Base-by-base conservation (phyloP, 163 green algal species). In the Chlorella variabilis region DNA sequence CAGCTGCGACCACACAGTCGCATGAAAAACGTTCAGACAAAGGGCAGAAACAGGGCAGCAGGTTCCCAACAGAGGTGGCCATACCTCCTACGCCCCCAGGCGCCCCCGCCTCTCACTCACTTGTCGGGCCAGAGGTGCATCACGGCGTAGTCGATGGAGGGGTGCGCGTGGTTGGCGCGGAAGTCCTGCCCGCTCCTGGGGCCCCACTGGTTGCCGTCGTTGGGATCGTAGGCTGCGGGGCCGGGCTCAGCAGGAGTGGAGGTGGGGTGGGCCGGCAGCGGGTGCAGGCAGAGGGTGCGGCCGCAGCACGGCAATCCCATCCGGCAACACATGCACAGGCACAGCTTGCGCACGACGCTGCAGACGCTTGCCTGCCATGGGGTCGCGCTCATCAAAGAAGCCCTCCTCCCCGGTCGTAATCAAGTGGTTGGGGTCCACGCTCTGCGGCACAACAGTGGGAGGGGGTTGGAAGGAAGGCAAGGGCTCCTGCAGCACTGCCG, bases 51-150 rank as follows among this genome's bases (percentile, higher is more conserved):
- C n/a, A n/a, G n/a, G n/a, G n/a, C n/a, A n/a, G n/a, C n/a, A n/a
- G n/a, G n/a, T n/a, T n/a, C n/a, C n/a, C n/a, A n/a, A n/a, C n/a
- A n/a, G n/a, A n/a, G n/a, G n/a, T n/a, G n/a, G n/a, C n/a, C n/a
- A n/a, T n/a, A n/a, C n/a, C n/a, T n/a, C n/a, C n/a, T n/a, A n/a
- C 70, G 3, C 0, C 42, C 80, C 79, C 79, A 82, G 48, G 41
- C 65, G 31, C 38, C 27, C 6, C 15, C 15, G 0, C 6, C 17
- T 15, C 33, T 68, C 56, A 41, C 20, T 56, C 68, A 79, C 56
- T 66, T 77, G 31, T 80, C 73, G 17, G 71, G 58, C 85, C 79
- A 88, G 67, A 90, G 33, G 70, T 90, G 86, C 23, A 90, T 80
- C 36, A 75, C 69, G 11, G 79, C 69, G 39, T 80, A 90, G 68